Conservation (phyloP, 1,139 yeast species). For the Kodamaea ohmeri region DNA sequence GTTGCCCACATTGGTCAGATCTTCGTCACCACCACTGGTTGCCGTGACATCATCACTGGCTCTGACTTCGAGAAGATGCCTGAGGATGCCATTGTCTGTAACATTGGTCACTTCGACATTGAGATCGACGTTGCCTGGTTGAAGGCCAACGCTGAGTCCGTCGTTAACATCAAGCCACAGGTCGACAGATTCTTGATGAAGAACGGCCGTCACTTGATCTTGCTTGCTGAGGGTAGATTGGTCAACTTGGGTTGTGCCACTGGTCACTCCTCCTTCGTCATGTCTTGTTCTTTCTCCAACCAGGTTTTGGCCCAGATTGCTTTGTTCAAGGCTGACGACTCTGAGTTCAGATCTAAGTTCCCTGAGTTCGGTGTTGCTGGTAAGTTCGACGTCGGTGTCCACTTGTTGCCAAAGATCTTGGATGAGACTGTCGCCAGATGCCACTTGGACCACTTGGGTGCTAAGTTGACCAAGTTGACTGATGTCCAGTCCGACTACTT, state of each 20-base stretch:
- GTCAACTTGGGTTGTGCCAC: slow-evolving; percentile 99
- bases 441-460: slow-evolving; percentile 96
- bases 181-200: slow-evolving; percentile 95
- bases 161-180: slow-evolving; percentile 97
- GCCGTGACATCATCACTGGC: slow-evolving; percentile 96
- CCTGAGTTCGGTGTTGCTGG: slow-evolving; percentile 94
- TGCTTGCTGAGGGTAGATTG: slow-evolving; percentile 99
- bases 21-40: slow-evolving; percentile 99
- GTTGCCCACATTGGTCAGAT: slow-evolving; percentile 94
- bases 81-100: slow-evolving; percentile 99
- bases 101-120: slow-evolving; percentile 99
- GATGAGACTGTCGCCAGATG: slow-evolving; percentile 99
- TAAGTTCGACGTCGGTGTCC: slow-evolving; percentile 90
- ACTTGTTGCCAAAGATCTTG: slow-evolving; percentile 95
- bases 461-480: slow-evolving; percentile 76
- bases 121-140: slow-evolving; percentile 99
- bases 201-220: slow-evolving; percentile 90
- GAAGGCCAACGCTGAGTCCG: slow-evolving; percentile 85
- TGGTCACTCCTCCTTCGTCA: slow-evolving; percentile 98
- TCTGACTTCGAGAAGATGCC: slow-evolving; percentile 91
- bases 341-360: slow-evolving; percentile 72
- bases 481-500: slow-evolving; percentile 90
- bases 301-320: slow-evolving; percentile 99
- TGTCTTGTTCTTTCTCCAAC: slow-evolving; percentile 99
- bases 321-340: slow-evolving; percentile 86